Conservation (phyloP, 2,329 filamentous ascomycete genomes). For the Calonectria montana region DNA sequence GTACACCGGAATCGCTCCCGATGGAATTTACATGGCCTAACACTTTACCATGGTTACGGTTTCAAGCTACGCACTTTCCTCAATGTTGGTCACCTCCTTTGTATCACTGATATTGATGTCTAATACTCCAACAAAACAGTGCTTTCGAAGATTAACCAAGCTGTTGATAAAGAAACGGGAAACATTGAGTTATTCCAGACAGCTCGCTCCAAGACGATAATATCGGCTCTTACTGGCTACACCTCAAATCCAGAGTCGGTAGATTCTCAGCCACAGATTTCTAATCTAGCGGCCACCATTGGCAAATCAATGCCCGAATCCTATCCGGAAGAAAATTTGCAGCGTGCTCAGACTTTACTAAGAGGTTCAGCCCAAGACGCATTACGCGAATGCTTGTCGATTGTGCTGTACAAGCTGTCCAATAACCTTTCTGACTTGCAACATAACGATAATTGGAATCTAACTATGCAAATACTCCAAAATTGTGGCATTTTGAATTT, state of each 20-base stretch:
- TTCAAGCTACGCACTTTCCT: neutral
- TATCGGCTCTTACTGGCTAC: neutral
- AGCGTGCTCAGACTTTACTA: neutral
- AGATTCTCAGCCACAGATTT: neutral
- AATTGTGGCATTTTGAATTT: neutral
- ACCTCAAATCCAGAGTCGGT: neutral
- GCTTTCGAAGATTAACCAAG: neutral
- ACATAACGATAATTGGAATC: neutral
- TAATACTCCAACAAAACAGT: neutral
- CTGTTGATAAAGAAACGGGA: neutral
- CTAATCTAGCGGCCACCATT: neutral
- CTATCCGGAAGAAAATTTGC: neutral
- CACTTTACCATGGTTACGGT: conserved; percentile 17
- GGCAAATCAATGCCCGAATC: conserved; percentile 8
- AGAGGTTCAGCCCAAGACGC: neutral
- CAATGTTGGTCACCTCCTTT: neutral
- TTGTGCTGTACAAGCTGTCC: neutral
- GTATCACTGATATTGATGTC: neutral
- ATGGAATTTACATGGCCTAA: conserved; percentile 10
- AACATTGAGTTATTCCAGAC: neutral
- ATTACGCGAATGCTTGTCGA: neutral
- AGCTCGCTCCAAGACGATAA: neutral
- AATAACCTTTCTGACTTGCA: neutral
- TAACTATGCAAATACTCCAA: neutral
- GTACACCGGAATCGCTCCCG: neutral